phyloP scores from a whole-genome alignment of 345 rosid genomes.

The Pistacia vera region DNA sequence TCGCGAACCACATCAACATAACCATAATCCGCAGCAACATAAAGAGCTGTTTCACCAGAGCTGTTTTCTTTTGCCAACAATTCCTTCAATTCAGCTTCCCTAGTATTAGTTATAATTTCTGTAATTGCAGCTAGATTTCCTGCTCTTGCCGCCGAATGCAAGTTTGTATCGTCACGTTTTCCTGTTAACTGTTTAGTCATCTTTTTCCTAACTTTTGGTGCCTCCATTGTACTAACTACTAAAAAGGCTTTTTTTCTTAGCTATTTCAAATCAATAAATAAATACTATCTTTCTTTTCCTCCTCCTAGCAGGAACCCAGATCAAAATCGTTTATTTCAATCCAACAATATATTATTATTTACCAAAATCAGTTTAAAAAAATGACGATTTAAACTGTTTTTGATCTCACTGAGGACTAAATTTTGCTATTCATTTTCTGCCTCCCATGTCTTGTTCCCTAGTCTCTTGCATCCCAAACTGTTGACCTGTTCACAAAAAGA shows the following conservation, averaged over 20 bases:
- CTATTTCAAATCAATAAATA: slow-evolving; percentile 5
- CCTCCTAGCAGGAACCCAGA: slow-evolving; percentile 41
- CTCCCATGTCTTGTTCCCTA: slow-evolving; percentile 21
- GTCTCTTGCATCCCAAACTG: slow-evolving; percentile 22
- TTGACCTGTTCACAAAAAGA: slow-evolving; percentile 23
- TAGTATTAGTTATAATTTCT: slow-evolving; percentile 48
- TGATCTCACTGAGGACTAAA: slow-evolving; percentile 12
- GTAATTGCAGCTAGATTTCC: slow-evolving; percentile 53
- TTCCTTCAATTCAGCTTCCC: slow-evolving; percentile 48
- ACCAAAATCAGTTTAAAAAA: slow-evolving; percentile 1
- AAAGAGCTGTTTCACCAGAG: slow-evolving; percentile 92
- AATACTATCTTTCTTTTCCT: background rate
- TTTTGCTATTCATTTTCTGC: slow-evolving; percentile 12
- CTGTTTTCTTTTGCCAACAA: slow-evolving; percentile 76
- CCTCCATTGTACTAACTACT: slow-evolving; percentile 34
- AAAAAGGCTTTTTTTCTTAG: background rate
- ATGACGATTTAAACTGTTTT: background rate
- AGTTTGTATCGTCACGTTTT: slow-evolving; percentile 70
- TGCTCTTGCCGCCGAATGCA: slow-evolving; percentile 81
- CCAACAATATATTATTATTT: slow-evolving; percentile 1
- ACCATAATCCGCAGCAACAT: slow-evolving; percentile 88
- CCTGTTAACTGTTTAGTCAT: slow-evolving; percentile 90
- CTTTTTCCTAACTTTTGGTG: slow-evolving; percentile 48
- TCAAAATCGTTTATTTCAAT: slow-evolving; percentile 34
- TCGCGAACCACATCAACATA: slow-evolving; percentile 69